Evolutionary conservation across 2,329 filamentous ascomycete genomes (phyloP).

Genomic region (Aspergillus pseudonomiae): DNA sequence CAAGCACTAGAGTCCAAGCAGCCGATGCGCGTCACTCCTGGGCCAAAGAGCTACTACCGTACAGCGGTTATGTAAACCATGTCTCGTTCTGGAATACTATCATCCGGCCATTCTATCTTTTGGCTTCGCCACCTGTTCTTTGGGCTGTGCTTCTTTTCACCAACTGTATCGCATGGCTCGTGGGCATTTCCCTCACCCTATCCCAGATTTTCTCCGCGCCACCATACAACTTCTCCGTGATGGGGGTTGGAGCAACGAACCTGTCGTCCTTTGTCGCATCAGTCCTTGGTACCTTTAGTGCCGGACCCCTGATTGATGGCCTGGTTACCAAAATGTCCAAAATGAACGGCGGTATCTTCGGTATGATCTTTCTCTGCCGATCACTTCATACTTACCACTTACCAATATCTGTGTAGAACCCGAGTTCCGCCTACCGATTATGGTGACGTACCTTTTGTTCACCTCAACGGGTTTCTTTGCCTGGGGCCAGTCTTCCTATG

Average conservation of each 20-base stretch:
- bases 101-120: slow-evolving; percentile 40
- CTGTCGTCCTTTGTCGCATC: not conserved
- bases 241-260: not conserved
- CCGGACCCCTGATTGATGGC: not conserved
- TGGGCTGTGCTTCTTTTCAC: slow-evolving; percentile 35
- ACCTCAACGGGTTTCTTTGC: not conserved
- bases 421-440: not conserved
- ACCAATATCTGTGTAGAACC: not conserved
- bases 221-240: not conserved
- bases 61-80: slow-evolving; percentile 43
- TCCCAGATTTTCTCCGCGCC: not conserved
- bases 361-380: not conserved
- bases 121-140: slow-evolving; percentile 40
- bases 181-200: not conserved
- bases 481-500: not conserved
- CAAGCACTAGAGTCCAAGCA: not conserved
- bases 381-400: not conserved
- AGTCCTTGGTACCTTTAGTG: not conserved
- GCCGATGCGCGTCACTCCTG: not conserved
- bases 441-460: not conserved
- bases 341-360: not conserved
- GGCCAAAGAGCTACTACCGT: slow-evolving; percentile 26
- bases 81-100: slow-evolving; percentile 42
- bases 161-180: not conserved
- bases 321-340: not conserved